A percentile compares a stretch with the other conserved stretches of the same genome.
Conservation (phyloP, 2,329 filamentous ascomycete species). For the Xylariaceae sp. region DNA sequence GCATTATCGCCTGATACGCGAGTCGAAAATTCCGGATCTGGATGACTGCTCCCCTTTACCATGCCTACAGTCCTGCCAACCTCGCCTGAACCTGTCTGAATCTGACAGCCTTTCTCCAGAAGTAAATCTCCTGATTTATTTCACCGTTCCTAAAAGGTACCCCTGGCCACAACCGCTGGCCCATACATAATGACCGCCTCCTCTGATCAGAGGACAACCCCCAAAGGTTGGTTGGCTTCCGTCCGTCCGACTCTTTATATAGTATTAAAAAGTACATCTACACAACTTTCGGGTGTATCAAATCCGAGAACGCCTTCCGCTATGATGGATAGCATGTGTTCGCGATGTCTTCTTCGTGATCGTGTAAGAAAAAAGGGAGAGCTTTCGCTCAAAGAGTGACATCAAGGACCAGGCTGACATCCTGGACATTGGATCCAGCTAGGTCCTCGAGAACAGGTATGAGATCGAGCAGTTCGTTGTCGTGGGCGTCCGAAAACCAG, state of each 20-base stretch:
- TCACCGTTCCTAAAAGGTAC: constrained; percentile 9
- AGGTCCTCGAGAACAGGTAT: constrained; percentile 98
- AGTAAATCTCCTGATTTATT: constrained; percentile 9
- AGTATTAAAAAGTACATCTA: constrained; percentile 50
- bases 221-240: constrained; percentile 12
- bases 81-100: constrained; percentile 7
- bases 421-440: constrained; percentile 78
- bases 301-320: constrained; percentile 49
- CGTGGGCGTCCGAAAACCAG: constrained; percentile 99
- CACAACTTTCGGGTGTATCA: constrained; percentile 45
- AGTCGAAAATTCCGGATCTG: constrained; percentile 12
- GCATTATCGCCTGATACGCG: constrained; percentile 11
- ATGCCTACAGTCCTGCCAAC: constrained; percentile 12
- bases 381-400: constrained; percentile 60
- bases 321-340: constrained; percentile 42
- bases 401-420: constrained; percentile 96
- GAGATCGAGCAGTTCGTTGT: constrained; percentile 95
- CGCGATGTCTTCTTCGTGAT: constrained; percentile 24
- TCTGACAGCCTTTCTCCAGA: constrained; percentile 13
- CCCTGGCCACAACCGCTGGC: constrained; percentile 6
- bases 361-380: constrained; percentile 28
- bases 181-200: constrained; percentile 14
- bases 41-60: constrained; percentile 12
- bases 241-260: constrained; percentile 36
- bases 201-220: constrained; percentile 9